Evolutionary conservation across 2,329 filamentous ascomycete genomes (phyloP).

Genomic region (Myriangium duriaei): DNA sequence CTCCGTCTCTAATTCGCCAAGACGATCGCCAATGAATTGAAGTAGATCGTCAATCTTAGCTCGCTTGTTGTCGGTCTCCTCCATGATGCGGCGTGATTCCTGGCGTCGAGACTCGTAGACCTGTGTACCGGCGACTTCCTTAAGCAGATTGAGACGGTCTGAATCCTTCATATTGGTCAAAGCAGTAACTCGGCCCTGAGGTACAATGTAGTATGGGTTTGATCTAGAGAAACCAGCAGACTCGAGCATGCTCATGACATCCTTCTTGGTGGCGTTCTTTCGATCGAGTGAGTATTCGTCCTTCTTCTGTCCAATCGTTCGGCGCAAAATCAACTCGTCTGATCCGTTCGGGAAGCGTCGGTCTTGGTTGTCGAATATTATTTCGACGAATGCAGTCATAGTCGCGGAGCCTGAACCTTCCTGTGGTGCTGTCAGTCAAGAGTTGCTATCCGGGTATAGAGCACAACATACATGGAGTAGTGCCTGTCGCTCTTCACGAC

Average conservation of each 20-base stretch:
- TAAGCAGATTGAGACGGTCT: constrained; percentile 76
- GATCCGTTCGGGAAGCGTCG: constrained; percentile 90
- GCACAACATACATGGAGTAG: constrained; percentile 61
- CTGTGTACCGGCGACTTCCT: constrained; percentile 96
- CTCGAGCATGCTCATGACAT: constrained; percentile 91
- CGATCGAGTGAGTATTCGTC: constrained; percentile 97
- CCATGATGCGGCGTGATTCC: constrained; percentile 93
- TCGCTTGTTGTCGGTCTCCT: constrained; percentile 88
- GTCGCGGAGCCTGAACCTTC: constrained; percentile 96
- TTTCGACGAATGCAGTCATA: constrained; percentile 98
- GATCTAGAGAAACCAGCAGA: constrained; percentile 93
- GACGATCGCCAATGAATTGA: constrained; percentile 78
- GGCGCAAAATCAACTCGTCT: constrained; percentile 77
- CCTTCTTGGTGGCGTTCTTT: constrained; percentile 87
- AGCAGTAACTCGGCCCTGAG: constrained; percentile 87
- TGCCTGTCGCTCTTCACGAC: constrained; percentile 86
- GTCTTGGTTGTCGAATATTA: constrained; percentile 96
- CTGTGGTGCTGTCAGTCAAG: constrained; percentile 22
- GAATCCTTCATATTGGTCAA: constrained; percentile 98
- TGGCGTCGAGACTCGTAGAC: constrained; percentile 87
- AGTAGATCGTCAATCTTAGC: constrained; percentile 88
- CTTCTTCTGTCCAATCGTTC: constrained; percentile 94
- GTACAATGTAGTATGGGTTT: constrained; percentile 98
- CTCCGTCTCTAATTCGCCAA: constrained; percentile 86
- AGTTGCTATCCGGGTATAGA: neutral